Evolutionary conservation across 176 grass and related monocot genomes (phyloP), one percentile per base, ranked within the genome.

Genomic region (Oryza coarctata): DNA sequence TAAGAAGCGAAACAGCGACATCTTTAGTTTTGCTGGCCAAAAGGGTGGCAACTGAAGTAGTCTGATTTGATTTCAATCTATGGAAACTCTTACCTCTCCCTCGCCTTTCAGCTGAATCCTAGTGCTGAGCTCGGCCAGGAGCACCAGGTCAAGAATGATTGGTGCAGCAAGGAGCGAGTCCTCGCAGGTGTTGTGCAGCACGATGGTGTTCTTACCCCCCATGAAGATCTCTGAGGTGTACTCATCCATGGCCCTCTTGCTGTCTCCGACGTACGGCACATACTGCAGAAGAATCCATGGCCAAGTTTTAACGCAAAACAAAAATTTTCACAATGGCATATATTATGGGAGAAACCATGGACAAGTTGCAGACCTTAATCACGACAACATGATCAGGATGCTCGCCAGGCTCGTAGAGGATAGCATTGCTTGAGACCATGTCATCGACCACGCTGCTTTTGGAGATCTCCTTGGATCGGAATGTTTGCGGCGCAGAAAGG

Each of bases 221-320:
- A 98, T 95, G 86, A 98, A 98, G 71, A 98, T 98, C 79, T 98
- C 96, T 3, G 96, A 94, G 36, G 96, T 98, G 83, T 98, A 95
- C 83, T 98, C 95, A 38, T 98, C 95, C 95, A 98, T 98, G 9
- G 95, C 95, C 68, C 95, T 88, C 88, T 98, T 98, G 62, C 95
- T 98, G 88, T 98, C 95, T 22, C 88, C 95, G 3, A 98, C 95
- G 45, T 98, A 98, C 0, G 95, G 95, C 33, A 98, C 95, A 43
- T 98, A 95, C 95, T 98, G 77, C 64, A 80, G 35, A 82, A 76
- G 7, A 70, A 75, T 57, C 9, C n/a, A 60, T 22, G 41, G 5
- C 0, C 12, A 84, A 39, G 29, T 34, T 65, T 74, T 27, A 84
- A 31, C 31, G 1, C 17, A 78, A 63, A 64, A 15, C 9, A 17